Evolutionary conservation across 441 rosid species (phyloP).

Genomic region (Euphorbia schlechtendalii): DNA sequence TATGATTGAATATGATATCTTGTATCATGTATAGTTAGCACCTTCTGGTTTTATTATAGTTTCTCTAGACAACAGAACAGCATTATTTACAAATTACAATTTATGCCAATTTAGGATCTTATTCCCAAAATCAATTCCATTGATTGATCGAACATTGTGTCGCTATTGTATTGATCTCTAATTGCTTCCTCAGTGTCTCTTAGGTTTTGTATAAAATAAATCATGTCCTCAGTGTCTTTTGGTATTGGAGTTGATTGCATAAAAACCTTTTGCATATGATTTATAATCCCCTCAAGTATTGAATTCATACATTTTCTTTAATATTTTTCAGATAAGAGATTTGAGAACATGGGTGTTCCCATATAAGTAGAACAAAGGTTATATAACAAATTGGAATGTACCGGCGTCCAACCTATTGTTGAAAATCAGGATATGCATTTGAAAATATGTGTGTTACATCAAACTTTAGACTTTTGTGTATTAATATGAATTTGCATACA

Average conservation of each 20-base stretch:
- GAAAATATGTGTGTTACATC: background rate
- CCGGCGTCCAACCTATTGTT: background rate
- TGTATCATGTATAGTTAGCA: background rate
- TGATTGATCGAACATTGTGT: background rate
- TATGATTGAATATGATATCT: background rate
- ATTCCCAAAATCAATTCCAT: background rate
- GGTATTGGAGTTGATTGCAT: background rate
- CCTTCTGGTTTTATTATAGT: background rate
- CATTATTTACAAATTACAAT: background rate
- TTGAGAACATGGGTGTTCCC: background rate
- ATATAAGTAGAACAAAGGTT: background rate
- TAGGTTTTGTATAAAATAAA: no score
- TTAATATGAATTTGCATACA: background rate
- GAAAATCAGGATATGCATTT: background rate
- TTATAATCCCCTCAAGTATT: background rate
- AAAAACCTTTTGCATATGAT: background rate
- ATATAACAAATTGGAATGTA: background rate
- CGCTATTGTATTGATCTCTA: background rate
- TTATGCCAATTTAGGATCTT: background rate
- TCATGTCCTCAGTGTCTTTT: no score
- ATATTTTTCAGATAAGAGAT: background rate
- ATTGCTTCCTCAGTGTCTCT: background rate
- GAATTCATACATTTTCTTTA: background rate
- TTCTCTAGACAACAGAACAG: background rate
- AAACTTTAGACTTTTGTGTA: background rate